Evolutionary conservation across 129 eudicot genomes (phyloP), one percentile per base, ranked within the genome.

Genomic region (Flaveria brownii): DNA sequence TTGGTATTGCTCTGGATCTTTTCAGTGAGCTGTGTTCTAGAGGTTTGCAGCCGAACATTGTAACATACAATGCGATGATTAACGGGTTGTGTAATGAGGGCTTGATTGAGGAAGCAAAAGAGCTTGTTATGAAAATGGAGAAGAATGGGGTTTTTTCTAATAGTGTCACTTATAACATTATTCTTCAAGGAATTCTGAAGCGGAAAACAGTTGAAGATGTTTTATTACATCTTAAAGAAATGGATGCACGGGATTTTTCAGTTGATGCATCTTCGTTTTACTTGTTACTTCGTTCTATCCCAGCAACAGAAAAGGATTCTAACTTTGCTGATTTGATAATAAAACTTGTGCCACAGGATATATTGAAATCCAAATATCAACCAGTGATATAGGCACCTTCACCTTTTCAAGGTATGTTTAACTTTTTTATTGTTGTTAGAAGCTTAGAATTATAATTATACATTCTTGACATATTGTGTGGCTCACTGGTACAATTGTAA

Each of bases 101-200:
- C 5, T 43, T 77, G 59, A 60, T 86, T 17, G 76, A 69, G 25
- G 80, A 80, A 72, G 90, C 90, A 8, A 77, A 61, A 42, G 79
- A 83, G 66, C 56, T 80, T 55, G 77, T 83, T 43, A n/a, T 73
- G 26, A 86, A 83, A 73, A 86, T 86, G 85, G 85, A 86, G 70
- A 80, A 73, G 14, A 59, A 73, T 83, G 85, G 87, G 8, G 77
- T 74, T 52, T 12, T 49, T 5, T 83, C 87, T 7, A 78, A 83
- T 77, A 41, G 61, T 47, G 71, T 68, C 33, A 81, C 87, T 28
- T 83, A 62, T 41, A 86, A 83, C 26, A 75, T 64, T 30, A 23
- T 86, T 22, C 71, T 86, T 52, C 80, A 78, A 59, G 85, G 85
- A 49, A 69, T 81, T 49, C 25, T 84, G 30, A 81, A 62, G 79